Conservation (phyloP, 2,329 filamentous ascomycete genomes). For the Pseudonectria foliicola region DNA sequence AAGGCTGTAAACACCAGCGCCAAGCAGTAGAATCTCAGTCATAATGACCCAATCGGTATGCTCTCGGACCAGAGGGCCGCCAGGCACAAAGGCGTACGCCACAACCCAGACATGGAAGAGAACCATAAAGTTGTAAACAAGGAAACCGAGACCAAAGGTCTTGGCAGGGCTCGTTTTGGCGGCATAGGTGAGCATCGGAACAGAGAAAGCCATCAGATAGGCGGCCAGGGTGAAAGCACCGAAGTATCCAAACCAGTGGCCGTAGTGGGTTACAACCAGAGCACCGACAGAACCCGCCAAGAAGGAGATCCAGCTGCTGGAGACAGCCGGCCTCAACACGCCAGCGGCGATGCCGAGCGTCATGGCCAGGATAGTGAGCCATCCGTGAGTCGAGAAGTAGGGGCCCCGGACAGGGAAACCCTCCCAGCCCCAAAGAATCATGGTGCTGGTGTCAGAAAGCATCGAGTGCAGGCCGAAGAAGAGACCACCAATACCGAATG, state of each 20-base stretch:
- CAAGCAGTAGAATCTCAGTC: slow-evolving; percentile 75
- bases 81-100: slow-evolving; percentile 95
- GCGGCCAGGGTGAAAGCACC: slow-evolving; percentile 68
- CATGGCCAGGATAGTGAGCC: slow-evolving; percentile 82
- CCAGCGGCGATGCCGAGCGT: slow-evolving; percentile 70
- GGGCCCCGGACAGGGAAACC: slow-evolving; percentile 88
- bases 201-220: slow-evolving; percentile 75
- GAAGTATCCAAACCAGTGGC: slow-evolving; percentile 84
- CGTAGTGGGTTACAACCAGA: slow-evolving; percentile 65
- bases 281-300: slow-evolving; percentile 74
- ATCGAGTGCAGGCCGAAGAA: slow-evolving; percentile 89
- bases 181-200: slow-evolving; percentile 68
- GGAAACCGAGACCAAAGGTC: slow-evolving; percentile 82
- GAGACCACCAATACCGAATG: slow-evolving; percentile 72
- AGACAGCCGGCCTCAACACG: slow-evolving; percentile 62
- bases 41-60: slow-evolving; percentile 95
- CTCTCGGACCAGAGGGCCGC: slow-evolving; percentile 84
- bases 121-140: slow-evolving; percentile 88
- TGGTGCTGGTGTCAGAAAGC: slow-evolving; percentile 93
- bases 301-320: slow-evolving; percentile 73
- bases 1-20: slow-evolving; percentile 74
- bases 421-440: slow-evolving; percentile 98
- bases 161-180: slow-evolving; percentile 68
- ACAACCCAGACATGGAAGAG: slow-evolving; percentile 99
- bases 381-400: slow-evolving; percentile 81